These are phyloP conservation scores for Hypoxylon sp. DNA, from an alignment of 2,329 filamentous ascomycete genomes.

Conservation along the genomic window DNA sequence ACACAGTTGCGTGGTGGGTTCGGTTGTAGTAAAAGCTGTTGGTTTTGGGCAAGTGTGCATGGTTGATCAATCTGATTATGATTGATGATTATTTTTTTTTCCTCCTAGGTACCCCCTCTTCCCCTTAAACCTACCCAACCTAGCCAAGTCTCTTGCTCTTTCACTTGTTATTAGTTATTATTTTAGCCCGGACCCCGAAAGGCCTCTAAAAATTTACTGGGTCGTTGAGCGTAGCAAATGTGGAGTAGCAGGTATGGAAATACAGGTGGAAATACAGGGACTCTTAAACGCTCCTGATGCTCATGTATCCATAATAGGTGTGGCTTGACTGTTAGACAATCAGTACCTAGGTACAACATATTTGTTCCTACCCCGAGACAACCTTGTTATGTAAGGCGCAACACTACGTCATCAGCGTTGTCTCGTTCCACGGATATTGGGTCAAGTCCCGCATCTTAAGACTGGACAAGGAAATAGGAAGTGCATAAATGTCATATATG, in stretches of 20 bases:
- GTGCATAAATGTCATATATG: neutral
- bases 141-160: slow-evolving; percentile 22
- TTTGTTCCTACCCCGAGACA: neutral
- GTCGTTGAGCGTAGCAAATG: slow-evolving; percentile 21
- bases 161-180: slow-evolving; percentile 17
- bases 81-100: slow-evolving; percentile 29
- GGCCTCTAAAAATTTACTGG: slow-evolving; percentile 27
- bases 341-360: neutral
- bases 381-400: slow-evolving; percentile 27
- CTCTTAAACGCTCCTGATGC: neutral
- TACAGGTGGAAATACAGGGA: slow-evolving; percentile 3
- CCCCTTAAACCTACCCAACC: slow-evolving; percentile 29
- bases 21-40: slow-evolving; percentile 44
- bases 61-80: slow-evolving; percentile 40
- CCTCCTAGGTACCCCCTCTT: slow-evolving; percentile 19
- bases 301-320: neutral
- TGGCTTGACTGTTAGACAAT: slow-evolving; percentile 6
- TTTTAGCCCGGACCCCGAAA: slow-evolving; percentile 34
- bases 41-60: slow-evolving; percentile 43
- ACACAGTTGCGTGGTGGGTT: slow-evolving; percentile 40
- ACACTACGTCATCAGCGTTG: slow-evolving; percentile 31
- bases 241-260: slow-evolving; percentile 16
- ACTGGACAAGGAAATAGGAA: slow-evolving; percentile 6
- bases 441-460: slow-evolving; percentile 23
- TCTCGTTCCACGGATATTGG: slow-evolving; percentile 12